Evolutionary conservation across 2,329 filamentous ascomycete genomes (phyloP).

Genomic region (Polychaeton citri): DNA sequence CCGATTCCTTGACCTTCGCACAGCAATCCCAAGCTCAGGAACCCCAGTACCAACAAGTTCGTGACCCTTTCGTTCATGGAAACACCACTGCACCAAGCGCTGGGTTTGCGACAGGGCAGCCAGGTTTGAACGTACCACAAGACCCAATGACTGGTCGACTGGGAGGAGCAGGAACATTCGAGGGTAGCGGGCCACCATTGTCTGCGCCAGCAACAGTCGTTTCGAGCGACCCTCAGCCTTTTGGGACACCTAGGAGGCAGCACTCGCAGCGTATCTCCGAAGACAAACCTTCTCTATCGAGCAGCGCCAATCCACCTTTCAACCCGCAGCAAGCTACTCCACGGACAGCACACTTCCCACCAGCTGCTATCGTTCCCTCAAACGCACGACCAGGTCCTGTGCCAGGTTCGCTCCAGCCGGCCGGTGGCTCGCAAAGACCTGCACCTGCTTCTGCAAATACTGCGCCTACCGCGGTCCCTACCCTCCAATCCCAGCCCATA

Average conservation of each 20-base stretch:
- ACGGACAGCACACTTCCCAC: not conserved
- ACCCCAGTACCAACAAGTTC: conserved; percentile 15
- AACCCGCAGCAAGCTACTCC: not conserved
- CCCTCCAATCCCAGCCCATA: conserved; percentile 35
- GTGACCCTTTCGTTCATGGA: conserved; percentile 8
- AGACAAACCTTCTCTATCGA: not conserved
- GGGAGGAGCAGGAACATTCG: conserved; percentile 2
- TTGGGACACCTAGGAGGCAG: conserved; percentile 1
- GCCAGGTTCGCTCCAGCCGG: conserved; percentile 48
- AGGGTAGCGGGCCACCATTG: conserved; percentile 6
- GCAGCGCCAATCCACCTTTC: not conserved
- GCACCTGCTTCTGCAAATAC: conserved; percentile 41
- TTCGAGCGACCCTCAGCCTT: not conserved
- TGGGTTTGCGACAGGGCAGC: not conserved
- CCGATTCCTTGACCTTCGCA: conserved; percentile 26
- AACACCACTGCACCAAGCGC: not conserved
- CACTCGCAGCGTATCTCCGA: not conserved
- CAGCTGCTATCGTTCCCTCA: not conserved
- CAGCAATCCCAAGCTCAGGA: conserved; percentile 20
- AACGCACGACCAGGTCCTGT: conserved; percentile 18
- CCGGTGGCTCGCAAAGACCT: conserved; percentile 38
- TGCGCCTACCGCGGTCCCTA: conserved; percentile 43
- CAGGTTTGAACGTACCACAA: not conserved
- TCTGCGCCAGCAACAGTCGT: conserved; percentile 8
- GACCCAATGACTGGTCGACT: not conserved